Base-by-base conservation (phyloP, 2,329 filamentous ascomycete genomes). In the Dactylella cylindrospora region DNA sequence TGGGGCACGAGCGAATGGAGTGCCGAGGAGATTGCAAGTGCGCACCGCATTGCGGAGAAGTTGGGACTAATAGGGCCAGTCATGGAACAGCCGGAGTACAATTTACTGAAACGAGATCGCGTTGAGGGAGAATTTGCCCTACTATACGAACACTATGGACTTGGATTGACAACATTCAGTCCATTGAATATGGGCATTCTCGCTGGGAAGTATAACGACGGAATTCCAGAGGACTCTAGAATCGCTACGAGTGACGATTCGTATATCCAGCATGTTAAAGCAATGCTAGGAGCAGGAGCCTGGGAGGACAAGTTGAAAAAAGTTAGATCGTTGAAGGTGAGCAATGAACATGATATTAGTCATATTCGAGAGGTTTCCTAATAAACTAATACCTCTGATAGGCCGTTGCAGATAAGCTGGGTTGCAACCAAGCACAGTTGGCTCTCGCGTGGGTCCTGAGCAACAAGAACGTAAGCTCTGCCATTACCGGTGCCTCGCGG, bases 1-100 rank as follows among this genome's bases (percentile, higher is more conserved):
- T 85, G 83, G 83, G 83, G 83, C 33, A 86, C 83, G 0, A 84
- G 81, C 0, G 81, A 85, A 71, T 86, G 83, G 83, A 78, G 76
- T 61, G 81, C 83, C 35, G 78, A 80, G 57, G 82, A 85, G 73
- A 85, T 86, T 69, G 78, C 79, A 4, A 77, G 81, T 55, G 83
- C 84, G 0, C 81, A 79, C 75, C 75, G 80, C 10, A 76, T 81
- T 61, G 80, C 83, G 26, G 81, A 84, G 66, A 77, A 76, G 65
- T 76, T 85, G 6, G 76, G 78, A 10, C 74, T 86, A 32, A 78
- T 85, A 62, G 82, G 80, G 5, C 83, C 83, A 2, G 68, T 84
- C 25, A 80, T 84, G 73, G 84, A 86, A 72, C 83, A 86, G 73
- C 83, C 83, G 1, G 75, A 79, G 44, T 85, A 86, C 74, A 85